Conservation (phyloP, 139 green algal genomes). For the Picochlorum sp. region DNA sequence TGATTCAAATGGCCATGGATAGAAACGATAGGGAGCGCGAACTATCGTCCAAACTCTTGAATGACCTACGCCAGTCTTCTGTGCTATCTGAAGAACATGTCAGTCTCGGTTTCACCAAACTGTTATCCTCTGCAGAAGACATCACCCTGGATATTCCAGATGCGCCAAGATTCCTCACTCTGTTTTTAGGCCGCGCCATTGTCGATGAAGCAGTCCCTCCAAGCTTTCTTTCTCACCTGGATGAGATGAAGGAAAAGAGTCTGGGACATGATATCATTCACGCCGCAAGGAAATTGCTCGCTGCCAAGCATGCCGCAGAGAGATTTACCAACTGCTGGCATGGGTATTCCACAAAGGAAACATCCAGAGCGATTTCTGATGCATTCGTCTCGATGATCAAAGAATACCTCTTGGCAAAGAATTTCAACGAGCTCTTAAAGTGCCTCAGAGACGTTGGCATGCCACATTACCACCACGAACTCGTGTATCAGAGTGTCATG, state of each 20-base stretch:
- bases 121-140: constrained; percentile 67
- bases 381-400: constrained; percentile 22
- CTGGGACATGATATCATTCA: constrained; percentile 60
- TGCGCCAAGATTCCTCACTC: constrained; percentile 59
- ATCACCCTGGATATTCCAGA: constrained; percentile 82
- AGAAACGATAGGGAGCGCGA: constrained; percentile 75
- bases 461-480: constrained; percentile 74
- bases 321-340: constrained; percentile 73
- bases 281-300: constrained; percentile 46
- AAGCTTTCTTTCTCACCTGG: constrained; percentile 61
- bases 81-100: constrained; percentile 40
- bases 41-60: constrained; percentile 64
- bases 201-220: constrained; percentile 92
- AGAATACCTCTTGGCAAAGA: constrained; percentile 22
- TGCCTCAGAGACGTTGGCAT: constrained; percentile 57
- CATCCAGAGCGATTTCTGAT: constrained; percentile 39
- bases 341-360: constrained; percentile 30
- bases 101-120: constrained; percentile 53
- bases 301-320: constrained; percentile 66
- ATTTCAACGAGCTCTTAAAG: constrained; percentile 43
- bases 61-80: constrained; percentile 44
- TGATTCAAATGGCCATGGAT: constrained; percentile 73
- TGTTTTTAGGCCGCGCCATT: constrained; percentile 55
- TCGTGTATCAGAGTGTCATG: constrained; percentile 44
- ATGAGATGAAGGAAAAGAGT: constrained; percentile 39